These are phyloP conservation scores for Phoma sp. DNA, from an alignment of 2,329 filamentous ascomycete genomes.

Conservation along the genomic window DNA sequence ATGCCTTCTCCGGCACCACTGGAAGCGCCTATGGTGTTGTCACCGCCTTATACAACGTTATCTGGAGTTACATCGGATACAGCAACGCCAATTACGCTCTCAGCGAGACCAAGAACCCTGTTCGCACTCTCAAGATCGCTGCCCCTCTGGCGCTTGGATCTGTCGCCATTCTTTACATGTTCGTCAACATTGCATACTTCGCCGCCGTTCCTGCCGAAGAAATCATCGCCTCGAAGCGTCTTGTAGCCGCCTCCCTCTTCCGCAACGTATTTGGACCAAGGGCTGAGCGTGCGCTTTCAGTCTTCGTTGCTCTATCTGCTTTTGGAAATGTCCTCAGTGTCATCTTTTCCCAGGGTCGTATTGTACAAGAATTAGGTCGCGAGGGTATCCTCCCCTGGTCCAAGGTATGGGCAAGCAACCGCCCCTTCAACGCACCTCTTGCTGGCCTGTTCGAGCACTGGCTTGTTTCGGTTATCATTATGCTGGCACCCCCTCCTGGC, in stretches of 20 bases:
- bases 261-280: conserved; percentile 60
- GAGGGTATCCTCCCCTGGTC: conserved; percentile 72
- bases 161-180: conserved; percentile 69
- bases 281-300: conserved; percentile 67
- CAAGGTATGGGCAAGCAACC: conserved; percentile 68
- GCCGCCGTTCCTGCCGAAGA: conserved; percentile 66
- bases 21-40: conserved; percentile 71
- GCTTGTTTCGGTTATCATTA: conserved; percentile 69
- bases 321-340: conserved; percentile 73
- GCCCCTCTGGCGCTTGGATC: conserved; percentile 66
- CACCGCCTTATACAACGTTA: conserved; percentile 75
- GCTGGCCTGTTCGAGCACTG: conserved; percentile 70
- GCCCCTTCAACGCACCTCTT: conserved; percentile 68
- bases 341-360: conserved; percentile 72
- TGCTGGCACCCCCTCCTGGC: conserved; percentile 71
- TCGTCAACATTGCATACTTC: conserved; percentile 73
- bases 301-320: conserved; percentile 72
- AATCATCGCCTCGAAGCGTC: conserved; percentile 61
- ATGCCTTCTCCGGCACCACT: conserved; percentile 71
- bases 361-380: conserved; percentile 71
- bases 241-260: conserved; percentile 66
- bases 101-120: conserved; percentile 71
- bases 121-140: conserved; percentile 70
- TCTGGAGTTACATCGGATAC: conserved; percentile 74
- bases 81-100: conserved; percentile 73